phyloP scores from a whole-genome alignment of 345 rosid species.

The Euphorbia pulcherrima region DNA sequence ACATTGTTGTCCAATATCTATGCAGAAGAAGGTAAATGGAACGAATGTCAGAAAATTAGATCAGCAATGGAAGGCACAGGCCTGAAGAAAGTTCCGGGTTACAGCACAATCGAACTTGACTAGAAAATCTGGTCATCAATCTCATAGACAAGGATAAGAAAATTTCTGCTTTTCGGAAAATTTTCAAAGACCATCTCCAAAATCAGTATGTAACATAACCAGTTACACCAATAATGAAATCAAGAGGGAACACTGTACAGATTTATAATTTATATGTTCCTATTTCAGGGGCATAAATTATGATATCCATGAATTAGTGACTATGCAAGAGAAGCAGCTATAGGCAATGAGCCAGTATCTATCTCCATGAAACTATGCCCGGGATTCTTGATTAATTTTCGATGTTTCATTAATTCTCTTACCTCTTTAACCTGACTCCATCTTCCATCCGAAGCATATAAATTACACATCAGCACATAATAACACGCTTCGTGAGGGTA shows the following conservation, averaged over 20 bases:
- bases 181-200: conserved; percentile 21
- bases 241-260: neutral
- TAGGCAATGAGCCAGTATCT: conserved; percentile 27
- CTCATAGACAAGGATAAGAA: conserved; percentile 11
- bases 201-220: neutral
- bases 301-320: neutral
- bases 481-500: conserved; percentile 72
- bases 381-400: conserved; percentile 52
- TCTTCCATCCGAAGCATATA: conserved; percentile 78
- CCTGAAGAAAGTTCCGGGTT: conserved; percentile 64
- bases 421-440: conserved; percentile 66
- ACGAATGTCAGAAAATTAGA: conserved; percentile 47
- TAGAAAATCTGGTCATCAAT: conserved; percentile 9
- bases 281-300: too few relatives aligned
- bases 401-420: conserved; percentile 67
- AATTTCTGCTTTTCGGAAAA: conserved; percentile 18
- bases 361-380: conserved; percentile 53
- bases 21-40: conserved; percentile 81
- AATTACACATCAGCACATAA: conserved; percentile 67
- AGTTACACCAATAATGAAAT: neutral
- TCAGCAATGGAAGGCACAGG: conserved; percentile 35
- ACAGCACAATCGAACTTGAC: conserved; percentile 39
- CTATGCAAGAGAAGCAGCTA: conserved; percentile 28
- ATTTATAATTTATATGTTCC: too few relatives aligned
- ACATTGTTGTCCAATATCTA: conserved; percentile 64